Conservation (phyloP, 106 monocot genomes). For the Dendrobium officinale region DNA sequence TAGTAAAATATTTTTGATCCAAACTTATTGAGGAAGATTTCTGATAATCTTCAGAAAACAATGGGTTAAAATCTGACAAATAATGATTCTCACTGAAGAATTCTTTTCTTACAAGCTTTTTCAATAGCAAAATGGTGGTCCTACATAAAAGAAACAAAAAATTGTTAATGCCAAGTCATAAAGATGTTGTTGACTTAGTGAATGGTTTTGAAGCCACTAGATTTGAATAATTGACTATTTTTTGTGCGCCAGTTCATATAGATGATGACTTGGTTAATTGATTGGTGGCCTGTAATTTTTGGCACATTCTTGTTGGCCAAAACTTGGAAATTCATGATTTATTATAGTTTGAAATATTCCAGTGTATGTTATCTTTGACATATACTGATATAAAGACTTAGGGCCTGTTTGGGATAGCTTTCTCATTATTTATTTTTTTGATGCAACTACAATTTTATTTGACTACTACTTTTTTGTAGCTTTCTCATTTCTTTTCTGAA, state of each 20-base stretch:
- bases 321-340: not conserved
- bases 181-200: not conserved
- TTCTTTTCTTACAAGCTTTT: not conserved
- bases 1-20: too few relatives aligned
- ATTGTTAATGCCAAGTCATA: not conserved
- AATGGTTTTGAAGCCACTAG: not conserved
- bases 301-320: not conserved
- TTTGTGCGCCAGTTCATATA: not conserved
- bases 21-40: not conserved
- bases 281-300: not conserved
- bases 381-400: not conserved
- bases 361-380: not conserved
- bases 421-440: too few relatives aligned
- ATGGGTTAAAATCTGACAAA: not conserved
- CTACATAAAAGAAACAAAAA: not conserved
- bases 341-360: not conserved
- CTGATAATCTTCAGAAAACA: not conserved
- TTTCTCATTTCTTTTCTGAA: too few relatives aligned
- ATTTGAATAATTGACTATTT: not conserved
- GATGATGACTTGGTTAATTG: not conserved
- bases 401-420: too few relatives aligned
- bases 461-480: too few relatives aligned
- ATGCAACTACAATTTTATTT: too few relatives aligned
- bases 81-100: not conserved
- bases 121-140: not conserved